Base-by-base conservation (phyloP, 1,139 yeast species). In the Yamadazyma membranifaciens region DNA sequence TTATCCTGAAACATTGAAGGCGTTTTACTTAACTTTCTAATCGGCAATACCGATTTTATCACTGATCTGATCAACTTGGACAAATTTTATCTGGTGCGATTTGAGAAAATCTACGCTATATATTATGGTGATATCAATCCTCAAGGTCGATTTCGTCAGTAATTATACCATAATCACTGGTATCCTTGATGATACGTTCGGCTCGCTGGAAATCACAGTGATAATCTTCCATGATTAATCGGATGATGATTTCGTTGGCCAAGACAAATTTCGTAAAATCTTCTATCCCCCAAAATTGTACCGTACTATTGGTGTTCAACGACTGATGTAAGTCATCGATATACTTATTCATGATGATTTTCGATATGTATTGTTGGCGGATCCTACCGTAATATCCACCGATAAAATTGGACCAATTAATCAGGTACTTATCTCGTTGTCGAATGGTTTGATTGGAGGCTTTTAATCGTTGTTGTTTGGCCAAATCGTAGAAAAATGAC, bases 331-430 rank as follows among this genome's bases (percentile, higher is more conserved):
- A 52, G 32, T 65, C 51, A 2, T 53, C 45, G 32, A 56, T 47
- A 52, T 50, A 69, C 36, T 57, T 47, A 22, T 60, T 48, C 30
- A 60, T 45, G 34, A 76, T 67, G 43, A 59, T 47, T 22, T 58
- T 55, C 1, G 83, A 74, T 1, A 83, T 69, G 12, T 64, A 56
- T 41, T 73, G 65, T 47, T 83, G 87, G 40, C 88, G 62, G 44
- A 69, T 67, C 31, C 75, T 59, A 0, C 91, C 91, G 49, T 75
- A 74, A 51, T 74, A 83, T 0, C 91, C 91, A n/a, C 80, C 80
- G 9, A 67, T 62, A 49, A 75, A 81, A 17, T 56, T 50, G 11
- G 59, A 50, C 64, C 82, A 72, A 26, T 78, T 69, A 15, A 81
- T 54, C 11, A 59, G 60, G 51, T 73, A 63, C 35, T 77, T 65